Evolutionary conservation across 768 basidiomycete genomes (phyloP), one percentile per base, ranked within the genome.

Genomic region (Austroboletus eburneus): DNA sequence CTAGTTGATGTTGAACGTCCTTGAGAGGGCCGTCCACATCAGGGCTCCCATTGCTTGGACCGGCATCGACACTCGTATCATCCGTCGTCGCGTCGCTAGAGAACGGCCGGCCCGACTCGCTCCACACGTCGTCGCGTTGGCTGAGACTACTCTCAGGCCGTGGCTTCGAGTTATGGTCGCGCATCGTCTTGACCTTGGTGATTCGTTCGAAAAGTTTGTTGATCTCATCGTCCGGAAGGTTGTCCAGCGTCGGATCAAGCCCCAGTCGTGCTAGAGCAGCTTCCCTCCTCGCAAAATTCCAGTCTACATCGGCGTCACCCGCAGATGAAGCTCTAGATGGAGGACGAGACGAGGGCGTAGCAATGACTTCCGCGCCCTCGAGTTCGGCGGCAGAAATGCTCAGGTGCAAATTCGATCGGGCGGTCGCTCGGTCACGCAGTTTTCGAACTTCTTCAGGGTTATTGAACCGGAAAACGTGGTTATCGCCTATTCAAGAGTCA

Each of bases 401-500:
- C 54, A 80, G 68, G 45, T 81, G 80, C 60, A 87, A 64, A 62
- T 76, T 83, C 18, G 87, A 87, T 62, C 78, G 84, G 43, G 78
- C 75, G 9, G 80, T 83, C 3, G 85, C 86, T 34, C 89, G 83
- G 66, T 94, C 87, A 35, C 92, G 82, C 58, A 82, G 87, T 61
- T 90, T 92, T 53, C 92, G 88, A 51, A 94, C 92, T 67, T 92
- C 91, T 65, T 93, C 91, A 1, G 92, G 92, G 59, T 95, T 88
- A 61, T 90, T 98, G 69, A 96, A 98, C 16, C 96, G 81, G 68
- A 99, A 99, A 46, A 98, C 93, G 70, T 99, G 96, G 54, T 92
- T 85, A 56, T 97, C 94, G 44, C 95, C 90, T 91, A 50, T 39
- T 45, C n/a, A 36, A 18, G 46, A 45, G 17, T 47, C 43, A 41